Percentiles rank a stretch among this genome's conserved stretches.
Conservation (phyloP, 2,329 filamentous ascomycete genomes). For the Xylaria arbuscula region DNA sequence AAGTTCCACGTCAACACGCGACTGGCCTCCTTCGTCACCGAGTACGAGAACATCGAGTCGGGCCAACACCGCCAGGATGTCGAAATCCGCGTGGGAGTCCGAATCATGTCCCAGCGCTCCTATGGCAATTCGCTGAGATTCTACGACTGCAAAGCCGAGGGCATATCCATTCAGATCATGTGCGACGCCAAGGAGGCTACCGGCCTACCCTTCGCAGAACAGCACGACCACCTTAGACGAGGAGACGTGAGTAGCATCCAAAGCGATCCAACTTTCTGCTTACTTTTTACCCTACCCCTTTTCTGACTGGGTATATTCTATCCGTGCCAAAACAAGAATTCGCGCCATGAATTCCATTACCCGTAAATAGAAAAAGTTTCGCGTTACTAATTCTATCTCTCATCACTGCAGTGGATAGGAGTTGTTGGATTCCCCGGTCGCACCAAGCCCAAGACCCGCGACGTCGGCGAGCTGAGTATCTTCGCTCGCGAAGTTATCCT, state of each 20-base stretch:
- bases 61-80: conserved; percentile 84
- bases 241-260: conserved; percentile 69
- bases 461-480: conserved; percentile 92
- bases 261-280: background rate
- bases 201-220: conserved; percentile 80
- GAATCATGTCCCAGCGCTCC: conserved; percentile 89
- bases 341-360: background rate
- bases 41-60: conserved; percentile 85
- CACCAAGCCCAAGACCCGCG: conserved; percentile 89
- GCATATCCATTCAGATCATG: conserved; percentile 85
- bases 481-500: conserved; percentile 89
- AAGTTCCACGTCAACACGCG: conserved; percentile 89
- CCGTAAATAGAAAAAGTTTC: background rate
- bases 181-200: conserved; percentile 85
- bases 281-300: no score
- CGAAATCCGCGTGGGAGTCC: conserved; percentile 80
- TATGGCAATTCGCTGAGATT: conserved; percentile 89
- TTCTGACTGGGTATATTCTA: no score
- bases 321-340: no score
- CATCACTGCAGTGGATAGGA: conserved; percentile 72
- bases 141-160: conserved; percentile 76
- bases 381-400: background rate
- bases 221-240: conserved; percentile 88
- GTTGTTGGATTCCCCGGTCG: conserved; percentile 85
- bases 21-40: conserved; percentile 79